Base-by-base conservation (phyloP, 148 eudicot species). In the Rhododendron henanense region DNA sequence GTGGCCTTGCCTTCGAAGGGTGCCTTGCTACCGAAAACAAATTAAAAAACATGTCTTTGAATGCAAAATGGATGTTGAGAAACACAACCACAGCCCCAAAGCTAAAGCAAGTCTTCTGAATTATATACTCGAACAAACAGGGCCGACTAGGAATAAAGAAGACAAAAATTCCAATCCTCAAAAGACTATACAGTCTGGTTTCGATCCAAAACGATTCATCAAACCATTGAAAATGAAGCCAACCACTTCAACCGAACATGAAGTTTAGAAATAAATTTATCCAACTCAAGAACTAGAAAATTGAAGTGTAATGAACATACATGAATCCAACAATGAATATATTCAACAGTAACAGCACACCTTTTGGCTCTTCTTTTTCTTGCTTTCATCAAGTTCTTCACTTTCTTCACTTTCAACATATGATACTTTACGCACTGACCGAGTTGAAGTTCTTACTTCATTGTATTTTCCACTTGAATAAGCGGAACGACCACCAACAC, bases 321-420 rank as follows among this genome's bases (percentile, higher is more conserved):
- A 6, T 85, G 80, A 14, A 74, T 78, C 16, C 53, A 88, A 47
- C 31, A 78, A 85, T 57, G 48, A 84, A 35, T 35, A 55, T 35
- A 65, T 83, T 14, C 39, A 45, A 5, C 41, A 67, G 47, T 10
- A 55, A 50, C 50, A 41, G 79, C 89, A 90, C 45, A 95, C 99
- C 99, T 97, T 97, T 78, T 87, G 98, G 88, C 90, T 84, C 92
- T 94, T 97, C 83, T 88, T 94, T 87, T 90, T 90, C 87, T 91
- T 92, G 73, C 85, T 89, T 84, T 97, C 99, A 69, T 94, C 99
- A 85, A 89, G 71, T 84, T 95, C 99, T 89, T 95, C 98, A 87
- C 98, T 95, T 76, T 90, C 99, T 79, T 95, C 98, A 89, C 98
- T 95, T 88, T 97, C 99, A 77, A 86, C 98, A 92, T 95, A 97